Conservation (phyloP, 2,329 filamentous ascomycete species). For the Arthrobotrys conoides region DNA sequence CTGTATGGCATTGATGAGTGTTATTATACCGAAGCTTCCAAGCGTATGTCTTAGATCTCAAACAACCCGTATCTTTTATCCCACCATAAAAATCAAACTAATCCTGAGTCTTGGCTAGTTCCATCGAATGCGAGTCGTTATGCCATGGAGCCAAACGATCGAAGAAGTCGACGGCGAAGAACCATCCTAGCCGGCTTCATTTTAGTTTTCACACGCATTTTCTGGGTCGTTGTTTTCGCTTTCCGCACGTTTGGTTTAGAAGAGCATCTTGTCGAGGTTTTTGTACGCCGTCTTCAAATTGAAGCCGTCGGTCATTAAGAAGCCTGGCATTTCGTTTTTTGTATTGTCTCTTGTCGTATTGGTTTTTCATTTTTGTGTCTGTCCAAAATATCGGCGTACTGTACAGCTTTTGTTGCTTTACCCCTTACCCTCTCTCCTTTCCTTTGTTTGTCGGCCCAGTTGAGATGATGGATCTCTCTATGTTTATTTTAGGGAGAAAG, state of each 20-base stretch:
- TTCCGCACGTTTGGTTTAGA: slow-evolving; percentile 42
- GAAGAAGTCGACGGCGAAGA: slow-evolving; percentile 57
- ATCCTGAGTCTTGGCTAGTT: slow-evolving; percentile 23
- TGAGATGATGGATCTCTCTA: slow-evolving; percentile 9
- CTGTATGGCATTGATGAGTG: slow-evolving; percentile 89
- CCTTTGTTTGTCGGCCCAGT: slow-evolving; percentile 22
- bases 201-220: slow-evolving; percentile 18
- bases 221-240: slow-evolving; percentile 15
- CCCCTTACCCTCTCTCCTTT: slow-evolving; percentile 11
- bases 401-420: slow-evolving; percentile 29
- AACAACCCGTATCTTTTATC: slow-evolving; percentile 19
- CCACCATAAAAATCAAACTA: slow-evolving; percentile 10
- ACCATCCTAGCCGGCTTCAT: slow-evolving; percentile 30
- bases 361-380: slow-evolving; percentile 14
- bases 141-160: slow-evolving; percentile 58
- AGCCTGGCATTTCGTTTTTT: slow-evolving; percentile 6
- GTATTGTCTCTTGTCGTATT: slow-evolving; percentile 8
- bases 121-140: slow-evolving; percentile 58
- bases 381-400: slow-evolving; percentile 43
- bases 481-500: slow-evolving; percentile 19
- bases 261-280: slow-evolving; percentile 48
- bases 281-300: slow-evolving; percentile 14
- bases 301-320: slow-evolving; percentile 4
- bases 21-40: slow-evolving; percentile 96
- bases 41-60: slow-evolving; percentile 75